Percentiles rank a stretch among this genome's conserved stretches.
phyloP scores from a whole-genome alignment of 2,329 filamentous ascomycete genomes.

The Fusarium napiforme region DNA sequence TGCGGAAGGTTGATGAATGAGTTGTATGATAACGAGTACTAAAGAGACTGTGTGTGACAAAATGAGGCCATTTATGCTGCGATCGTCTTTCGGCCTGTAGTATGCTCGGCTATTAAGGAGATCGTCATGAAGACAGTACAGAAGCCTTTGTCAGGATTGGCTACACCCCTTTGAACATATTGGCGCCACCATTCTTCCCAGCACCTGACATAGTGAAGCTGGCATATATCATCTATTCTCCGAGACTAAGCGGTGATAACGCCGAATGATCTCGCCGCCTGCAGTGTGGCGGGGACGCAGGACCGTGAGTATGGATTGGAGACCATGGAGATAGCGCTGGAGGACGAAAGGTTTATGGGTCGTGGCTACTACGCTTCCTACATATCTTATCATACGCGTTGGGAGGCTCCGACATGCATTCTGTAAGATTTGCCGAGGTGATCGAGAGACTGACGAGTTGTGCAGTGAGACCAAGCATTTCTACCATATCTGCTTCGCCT shows the following conservation, averaged over 20 bases:
- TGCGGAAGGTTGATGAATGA: too few relatives aligned
- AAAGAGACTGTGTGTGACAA: too few relatives aligned
- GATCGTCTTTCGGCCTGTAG: too few relatives aligned
- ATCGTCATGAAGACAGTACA: background rate
- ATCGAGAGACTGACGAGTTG: background rate
- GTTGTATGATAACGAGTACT: too few relatives aligned
- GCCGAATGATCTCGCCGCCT: background rate
- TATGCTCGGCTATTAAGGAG: too few relatives aligned
- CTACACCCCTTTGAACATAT: background rate
- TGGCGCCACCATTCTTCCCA: background rate
- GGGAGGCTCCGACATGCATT: fast-evolving
- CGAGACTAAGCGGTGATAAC: background rate
- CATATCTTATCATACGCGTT: fast-evolving
- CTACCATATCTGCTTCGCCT: fast-evolving
- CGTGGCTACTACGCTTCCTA: background rate
- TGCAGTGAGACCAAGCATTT: background rate
- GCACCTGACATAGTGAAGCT: background rate
- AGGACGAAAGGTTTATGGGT: background rate
- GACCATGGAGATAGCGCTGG: background rate
- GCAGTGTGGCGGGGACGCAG: background rate
- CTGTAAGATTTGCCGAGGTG: background rate
- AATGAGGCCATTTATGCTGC: too few relatives aligned
- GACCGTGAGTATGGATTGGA: background rate
- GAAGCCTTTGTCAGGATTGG: background rate
- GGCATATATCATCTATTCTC: background rate